A percentile compares a stretch with the other conserved stretches of the same genome.
Evolutionary conservation across 345 rosid genomes (phyloP).

Genomic region (Anacardium occidentale): DNA sequence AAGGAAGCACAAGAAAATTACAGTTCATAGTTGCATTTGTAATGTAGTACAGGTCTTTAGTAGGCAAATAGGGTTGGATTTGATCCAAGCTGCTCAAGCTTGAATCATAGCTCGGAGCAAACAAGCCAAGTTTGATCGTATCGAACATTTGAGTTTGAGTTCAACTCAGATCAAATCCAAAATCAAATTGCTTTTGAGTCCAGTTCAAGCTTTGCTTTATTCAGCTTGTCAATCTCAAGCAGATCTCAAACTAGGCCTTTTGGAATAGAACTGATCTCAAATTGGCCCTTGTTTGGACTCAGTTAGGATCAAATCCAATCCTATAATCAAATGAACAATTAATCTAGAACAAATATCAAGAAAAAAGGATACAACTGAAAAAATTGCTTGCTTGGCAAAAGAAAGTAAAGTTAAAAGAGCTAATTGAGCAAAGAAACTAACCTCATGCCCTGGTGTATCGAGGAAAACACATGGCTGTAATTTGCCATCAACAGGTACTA

Average conservation of each 20-base stretch:
- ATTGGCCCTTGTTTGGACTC: too few species aligned
- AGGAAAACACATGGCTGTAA: conserved; percentile 84
- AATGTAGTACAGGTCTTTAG: not conserved
- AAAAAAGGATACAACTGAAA: not conserved
- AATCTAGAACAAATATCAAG: conserved; percentile 10
- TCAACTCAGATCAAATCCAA: too few species aligned
- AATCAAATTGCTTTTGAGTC: too few species aligned
- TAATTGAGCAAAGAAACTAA: conserved; percentile 22
- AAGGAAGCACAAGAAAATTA: conserved; percentile 16
- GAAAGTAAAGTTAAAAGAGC: not conserved
- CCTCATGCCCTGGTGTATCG: conserved; percentile 99
- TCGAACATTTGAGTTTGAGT: too few species aligned
- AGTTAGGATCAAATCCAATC: too few species aligned
- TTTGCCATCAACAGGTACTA: conserved; percentile 80
- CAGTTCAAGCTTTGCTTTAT: too few species aligned
- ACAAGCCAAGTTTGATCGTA: too few species aligned
- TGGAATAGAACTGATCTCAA: too few species aligned
- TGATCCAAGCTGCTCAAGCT: not conserved
- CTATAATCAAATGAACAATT: not conserved
- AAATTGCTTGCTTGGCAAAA: conserved; percentile 7
- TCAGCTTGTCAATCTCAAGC: too few species aligned
- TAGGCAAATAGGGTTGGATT: not conserved
- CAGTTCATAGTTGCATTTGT: conserved; percentile 16
- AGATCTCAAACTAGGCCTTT: too few species aligned
- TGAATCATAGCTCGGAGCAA: too few species aligned